phyloP scores from a whole-genome alignment of 2,329 filamentous ascomycete species.

The Paecilomyces formosus region DNA sequence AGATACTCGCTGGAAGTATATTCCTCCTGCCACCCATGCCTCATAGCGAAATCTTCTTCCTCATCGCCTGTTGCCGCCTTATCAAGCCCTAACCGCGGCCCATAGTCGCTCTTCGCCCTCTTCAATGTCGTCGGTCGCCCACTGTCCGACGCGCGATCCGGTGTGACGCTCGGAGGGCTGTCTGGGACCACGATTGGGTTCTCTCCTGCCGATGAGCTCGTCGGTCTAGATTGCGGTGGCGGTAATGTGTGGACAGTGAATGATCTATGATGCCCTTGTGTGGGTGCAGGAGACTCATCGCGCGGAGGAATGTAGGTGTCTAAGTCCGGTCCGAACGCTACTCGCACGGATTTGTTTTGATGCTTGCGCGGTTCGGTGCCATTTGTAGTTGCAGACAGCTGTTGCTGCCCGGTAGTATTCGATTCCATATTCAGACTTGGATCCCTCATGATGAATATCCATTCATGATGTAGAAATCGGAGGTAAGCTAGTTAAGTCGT shows the following conservation, averaged over 20 bases:
- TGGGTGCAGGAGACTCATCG: constrained; percentile 23
- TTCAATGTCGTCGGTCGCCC: constrained; percentile 30
- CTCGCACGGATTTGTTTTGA: constrained; percentile 26
- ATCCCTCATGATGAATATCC: constrained; percentile 27
- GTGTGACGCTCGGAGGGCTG: constrained; percentile 16
- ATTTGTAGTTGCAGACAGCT: constrained; percentile 18
- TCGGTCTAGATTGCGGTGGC: constrained; percentile 16
- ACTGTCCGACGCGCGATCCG: constrained; percentile 22
- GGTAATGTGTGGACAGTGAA: constrained; percentile 4
- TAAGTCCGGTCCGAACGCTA: constrained; percentile 32
- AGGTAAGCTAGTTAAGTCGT: background rate
- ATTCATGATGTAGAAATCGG: constrained; percentile 22
- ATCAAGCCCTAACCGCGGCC: constrained; percentile 30
- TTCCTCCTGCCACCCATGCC: constrained; percentile 89
- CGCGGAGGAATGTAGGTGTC: constrained; percentile 29
- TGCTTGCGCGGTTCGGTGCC: constrained; percentile 22
- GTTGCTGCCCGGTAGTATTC: constrained; percentile 14
- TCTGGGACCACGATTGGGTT: constrained; percentile 13
- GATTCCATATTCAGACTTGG: constrained; percentile 28
- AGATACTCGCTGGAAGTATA: constrained; percentile 87
- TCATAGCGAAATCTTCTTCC: constrained; percentile 51
- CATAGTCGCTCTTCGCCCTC: constrained; percentile 49
- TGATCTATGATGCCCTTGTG: constrained; percentile 18
- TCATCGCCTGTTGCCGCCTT: constrained; percentile 28
- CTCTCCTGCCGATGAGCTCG: constrained; percentile 21